A percentile compares a stretch with the other conserved stretches of the same genome.
phyloP scores from a whole-genome alignment of 2,329 filamentous ascomycete species.

The Fusarium albosuccineum region DNA sequence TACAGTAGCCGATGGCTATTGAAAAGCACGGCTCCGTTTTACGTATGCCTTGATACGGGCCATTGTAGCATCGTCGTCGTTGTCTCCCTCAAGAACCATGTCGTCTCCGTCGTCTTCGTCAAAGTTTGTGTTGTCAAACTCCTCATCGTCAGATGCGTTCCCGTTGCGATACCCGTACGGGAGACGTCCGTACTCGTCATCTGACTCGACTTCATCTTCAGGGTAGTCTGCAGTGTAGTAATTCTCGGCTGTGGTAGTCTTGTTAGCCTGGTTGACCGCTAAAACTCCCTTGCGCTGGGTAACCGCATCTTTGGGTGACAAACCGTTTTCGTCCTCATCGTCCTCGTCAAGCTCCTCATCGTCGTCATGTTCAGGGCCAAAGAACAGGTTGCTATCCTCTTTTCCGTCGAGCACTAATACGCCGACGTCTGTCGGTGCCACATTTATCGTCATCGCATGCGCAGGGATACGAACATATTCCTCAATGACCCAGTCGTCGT shows the following conservation, averaged over 20 bases:
- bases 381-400: slow-evolving; percentile 72
- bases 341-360: slow-evolving; percentile 71
- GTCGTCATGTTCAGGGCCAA: slow-evolving; percentile 69
- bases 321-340: slow-evolving; percentile 76
- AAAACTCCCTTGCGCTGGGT: slow-evolving; percentile 8
- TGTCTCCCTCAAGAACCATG: slow-evolving; percentile 53
- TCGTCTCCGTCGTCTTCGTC: slow-evolving; percentile 55
- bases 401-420: slow-evolving; percentile 69
- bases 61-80: slow-evolving; percentile 55
- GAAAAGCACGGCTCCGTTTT: slow-evolving; percentile 50
- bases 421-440: slow-evolving; percentile 65
- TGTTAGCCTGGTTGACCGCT: slow-evolving; percentile 27
- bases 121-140: slow-evolving; percentile 60
- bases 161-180: slow-evolving; percentile 67
- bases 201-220: slow-evolving; percentile 81
- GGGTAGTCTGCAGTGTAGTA: slow-evolving; percentile 85
- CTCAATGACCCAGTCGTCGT: slow-evolving; percentile 73
- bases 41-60: slow-evolving; percentile 56
- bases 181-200: slow-evolving; percentile 66
- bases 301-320: slow-evolving; percentile 29
- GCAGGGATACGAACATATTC: slow-evolving; percentile 73
- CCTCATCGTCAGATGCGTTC: slow-evolving; percentile 68
- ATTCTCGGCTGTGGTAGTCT: slow-evolving; percentile 71
- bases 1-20: slow-evolving; percentile 32
- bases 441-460: slow-evolving; percentile 60